Evolutionary conservation across 768 basidiomycete species (phyloP).

Genomic region (Rhodosporidiobolus sp.): DNA sequence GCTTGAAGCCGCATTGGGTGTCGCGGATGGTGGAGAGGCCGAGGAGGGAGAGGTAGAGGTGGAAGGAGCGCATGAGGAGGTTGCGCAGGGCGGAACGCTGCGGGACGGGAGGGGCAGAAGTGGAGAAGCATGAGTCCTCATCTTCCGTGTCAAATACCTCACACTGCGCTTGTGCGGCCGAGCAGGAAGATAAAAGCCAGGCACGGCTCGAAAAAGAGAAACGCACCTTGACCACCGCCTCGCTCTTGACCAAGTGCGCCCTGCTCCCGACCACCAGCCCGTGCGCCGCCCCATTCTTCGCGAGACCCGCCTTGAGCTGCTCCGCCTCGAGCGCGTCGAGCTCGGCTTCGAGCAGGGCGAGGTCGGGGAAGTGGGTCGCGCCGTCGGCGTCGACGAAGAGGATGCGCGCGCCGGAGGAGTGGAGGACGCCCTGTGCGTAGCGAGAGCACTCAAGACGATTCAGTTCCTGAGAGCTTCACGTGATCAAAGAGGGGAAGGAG

Average conservation of each 20-base stretch:
- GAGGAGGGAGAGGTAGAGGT: slow-evolving; percentile 79
- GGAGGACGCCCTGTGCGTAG: slow-evolving; percentile 64
- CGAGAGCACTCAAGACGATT: neutral
- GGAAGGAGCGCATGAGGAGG: slow-evolving; percentile 88
- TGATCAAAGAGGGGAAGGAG: neutral
- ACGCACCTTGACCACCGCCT: slow-evolving; percentile 74
- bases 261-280: slow-evolving; percentile 77
- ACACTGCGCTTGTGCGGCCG: too few species aligned
- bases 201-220: too few species aligned
- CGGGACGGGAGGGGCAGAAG: neutral
- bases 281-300: slow-evolving; percentile 50
- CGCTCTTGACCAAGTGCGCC: slow-evolving; percentile 86
- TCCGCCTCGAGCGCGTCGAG: slow-evolving; percentile 63
- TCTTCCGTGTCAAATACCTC: neutral
- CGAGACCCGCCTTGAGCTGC: slow-evolving; percentile 47
- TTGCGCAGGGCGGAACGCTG: slow-evolving; percentile 87
- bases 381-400: slow-evolving; percentile 95
- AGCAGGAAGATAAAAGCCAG: neutral
- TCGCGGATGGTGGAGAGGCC: slow-evolving; percentile 71
- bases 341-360: slow-evolving; percentile 70
- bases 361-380: slow-evolving; percentile 79
- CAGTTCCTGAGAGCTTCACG: neutral
- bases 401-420: slow-evolving; percentile 67
- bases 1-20: slow-evolving; percentile 96
- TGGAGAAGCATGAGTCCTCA: too few species aligned